These are phyloP conservation scores for Carnegiea gigantea DNA, from an alignment of 179 eudicot genomes.

Conservation along the genomic window DNA sequence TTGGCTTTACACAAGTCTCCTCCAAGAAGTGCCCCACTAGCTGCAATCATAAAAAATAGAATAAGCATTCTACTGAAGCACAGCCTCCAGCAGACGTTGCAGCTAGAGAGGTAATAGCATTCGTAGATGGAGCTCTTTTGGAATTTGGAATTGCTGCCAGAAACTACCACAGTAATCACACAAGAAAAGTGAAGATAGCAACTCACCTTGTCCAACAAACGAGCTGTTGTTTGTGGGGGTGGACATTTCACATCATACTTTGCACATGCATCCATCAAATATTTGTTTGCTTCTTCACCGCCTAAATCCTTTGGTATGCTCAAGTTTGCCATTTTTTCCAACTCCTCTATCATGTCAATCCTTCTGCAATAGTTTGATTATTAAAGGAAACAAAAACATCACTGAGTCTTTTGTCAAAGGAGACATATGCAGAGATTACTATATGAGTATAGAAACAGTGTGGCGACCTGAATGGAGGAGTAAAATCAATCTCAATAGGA, in stretches of 20 bases:
- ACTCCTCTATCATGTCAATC: conserved; percentile 87
- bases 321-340: conserved; percentile 78
- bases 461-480: conserved; percentile 92
- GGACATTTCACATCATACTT: conserved; percentile 85
- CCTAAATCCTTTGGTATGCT: conserved; percentile 84
- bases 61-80: not conserved
- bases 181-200: not conserved
- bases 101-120: too few species aligned
- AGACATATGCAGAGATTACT: not conserved
- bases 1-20: conserved; percentile 83
- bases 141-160: not conserved
- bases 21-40: conserved; percentile 96
- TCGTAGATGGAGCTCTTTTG: not conserved
- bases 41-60: conserved; percentile 42
- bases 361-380: conserved; percentile 44
- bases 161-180: not conserved
- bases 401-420: not conserved
- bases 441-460: not conserved
- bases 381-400: not conserved
- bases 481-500: conserved; percentile 91
- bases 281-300: conserved; percentile 68
- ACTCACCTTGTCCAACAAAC: conserved; percentile 80
- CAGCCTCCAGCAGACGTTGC: too few species aligned
- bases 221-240: conserved; percentile 84
- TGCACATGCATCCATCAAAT: conserved; percentile 70